These are phyloP conservation scores for Solanum dulcamara DNA, from an alignment of 257 asterid species.

Conservation along the genomic window DNA sequence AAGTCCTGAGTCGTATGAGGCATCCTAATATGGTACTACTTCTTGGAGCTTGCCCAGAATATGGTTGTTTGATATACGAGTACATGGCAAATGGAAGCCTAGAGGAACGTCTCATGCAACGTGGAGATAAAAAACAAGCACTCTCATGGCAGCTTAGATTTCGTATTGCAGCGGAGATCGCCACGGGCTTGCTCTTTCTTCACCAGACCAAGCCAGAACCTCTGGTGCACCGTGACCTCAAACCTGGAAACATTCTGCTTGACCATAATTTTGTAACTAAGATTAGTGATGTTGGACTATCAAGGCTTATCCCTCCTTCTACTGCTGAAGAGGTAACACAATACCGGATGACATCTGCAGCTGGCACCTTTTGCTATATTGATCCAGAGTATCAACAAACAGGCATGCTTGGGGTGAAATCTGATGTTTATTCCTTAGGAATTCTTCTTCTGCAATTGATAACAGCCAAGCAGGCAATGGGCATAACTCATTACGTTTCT, in stretches of 20 bases:
- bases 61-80: slow-evolving; percentile 77
- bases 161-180: slow-evolving; percentile 68
- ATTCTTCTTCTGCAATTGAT: slow-evolving; percentile 60
- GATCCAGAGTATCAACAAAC: slow-evolving; percentile 93
- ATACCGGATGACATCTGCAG: slow-evolving; percentile 74
- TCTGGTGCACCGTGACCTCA: slow-evolving; percentile 82
- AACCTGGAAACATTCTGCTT: slow-evolving; percentile 78
- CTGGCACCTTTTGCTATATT: slow-evolving; percentile 85
- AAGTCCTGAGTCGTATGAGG: slow-evolving; percentile 77
- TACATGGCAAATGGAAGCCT: slow-evolving; percentile 81
- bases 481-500: slow-evolving; percentile 38
- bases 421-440: slow-evolving; percentile 76
- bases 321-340: slow-evolving; percentile 53
- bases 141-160: slow-evolving; percentile 82
- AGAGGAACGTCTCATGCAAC: slow-evolving; percentile 52
- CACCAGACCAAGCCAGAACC: slow-evolving; percentile 93
- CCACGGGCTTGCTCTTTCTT: slow-evolving; percentile 71
- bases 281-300: slow-evolving; percentile 77
- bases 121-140: slow-evolving; percentile 30
- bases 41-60: slow-evolving; percentile 92
- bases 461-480: slow-evolving; percentile 73
- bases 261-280: slow-evolving; percentile 71
- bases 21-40: slow-evolving; percentile 87
- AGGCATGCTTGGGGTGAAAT: slow-evolving; percentile 89
- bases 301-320: slow-evolving; percentile 66